Evolutionary conservation across 2,329 filamentous ascomycete genomes (phyloP).

Genomic region (Madurella mycetomatis): DNA sequence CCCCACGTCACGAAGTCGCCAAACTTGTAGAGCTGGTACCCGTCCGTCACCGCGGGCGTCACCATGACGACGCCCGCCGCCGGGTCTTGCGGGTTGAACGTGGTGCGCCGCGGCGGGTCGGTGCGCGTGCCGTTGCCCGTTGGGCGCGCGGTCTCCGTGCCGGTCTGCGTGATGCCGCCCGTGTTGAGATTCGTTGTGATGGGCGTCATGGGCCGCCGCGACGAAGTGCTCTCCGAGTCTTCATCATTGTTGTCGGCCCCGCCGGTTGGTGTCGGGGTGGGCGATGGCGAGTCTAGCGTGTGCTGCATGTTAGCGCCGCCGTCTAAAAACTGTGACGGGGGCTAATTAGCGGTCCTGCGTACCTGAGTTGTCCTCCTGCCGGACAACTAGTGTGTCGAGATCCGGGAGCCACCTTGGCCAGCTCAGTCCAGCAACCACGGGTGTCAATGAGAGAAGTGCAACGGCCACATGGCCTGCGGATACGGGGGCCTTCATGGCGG

Average conservation of each 20-base stretch:
- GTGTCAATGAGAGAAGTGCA: conserved; percentile 48
- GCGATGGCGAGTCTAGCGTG: conserved; percentile 4
- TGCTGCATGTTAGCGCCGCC: background rate
- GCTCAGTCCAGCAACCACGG: conserved; percentile 45
- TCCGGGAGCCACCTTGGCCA: conserved; percentile 56
- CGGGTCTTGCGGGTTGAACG: conserved; percentile 43
- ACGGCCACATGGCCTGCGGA: conserved; percentile 46
- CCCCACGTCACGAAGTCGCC: conserved; percentile 55
- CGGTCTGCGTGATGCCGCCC: conserved; percentile 20
- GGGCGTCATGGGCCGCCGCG: conserved; percentile 18
- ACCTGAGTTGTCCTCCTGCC: conserved; percentile 34
- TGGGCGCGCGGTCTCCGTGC: conserved; percentile 10
- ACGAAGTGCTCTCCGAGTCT: conserved; percentile 17
- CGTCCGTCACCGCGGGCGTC: conserved; percentile 43
- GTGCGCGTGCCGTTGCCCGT: conserved; percentile 28
- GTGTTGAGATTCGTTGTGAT: conserved; percentile 23
- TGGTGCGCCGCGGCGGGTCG: conserved; percentile 31
- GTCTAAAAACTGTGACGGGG: background rate
- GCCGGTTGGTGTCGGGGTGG: conserved; percentile 12
- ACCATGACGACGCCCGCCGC: conserved; percentile 51
- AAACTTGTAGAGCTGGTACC: conserved; percentile 55
- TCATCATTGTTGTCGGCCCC: conserved; percentile 20
- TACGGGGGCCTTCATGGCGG: conserved; percentile 46
- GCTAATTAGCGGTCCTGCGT: background rate
- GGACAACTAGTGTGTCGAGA: conserved; percentile 48